These are phyloP conservation scores for Chlamydomonas asymmetrica DNA, from an alignment of 139 green algal genomes.

Conservation along the genomic window DNA sequence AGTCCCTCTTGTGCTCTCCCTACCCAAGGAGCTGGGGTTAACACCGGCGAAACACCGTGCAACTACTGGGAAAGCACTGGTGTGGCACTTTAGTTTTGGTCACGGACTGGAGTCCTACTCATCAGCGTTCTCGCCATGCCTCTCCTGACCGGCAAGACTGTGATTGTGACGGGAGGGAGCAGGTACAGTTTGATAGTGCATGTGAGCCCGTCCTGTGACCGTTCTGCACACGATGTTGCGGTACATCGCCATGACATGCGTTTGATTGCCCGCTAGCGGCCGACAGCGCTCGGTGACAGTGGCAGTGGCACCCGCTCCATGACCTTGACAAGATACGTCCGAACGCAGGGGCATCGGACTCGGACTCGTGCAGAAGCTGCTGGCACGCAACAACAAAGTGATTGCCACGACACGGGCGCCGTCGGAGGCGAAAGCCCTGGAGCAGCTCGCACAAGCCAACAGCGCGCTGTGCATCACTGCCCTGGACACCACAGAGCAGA, in stretches of 20 bases:
- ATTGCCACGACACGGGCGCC: slow-evolving; percentile 28
- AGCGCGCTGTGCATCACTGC: background rate
- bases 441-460: background rate
- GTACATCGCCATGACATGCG: background rate
- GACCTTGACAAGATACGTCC: background rate
- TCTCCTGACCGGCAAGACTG: slow-evolving; percentile 29
- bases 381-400: slow-evolving; percentile 26
- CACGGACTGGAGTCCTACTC: too few species aligned
- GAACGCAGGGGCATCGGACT: slow-evolving; percentile 31
- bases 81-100: too few species aligned
- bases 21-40: too few species aligned
- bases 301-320: background rate
- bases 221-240: background rate
- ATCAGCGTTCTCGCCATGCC: too few species aligned
- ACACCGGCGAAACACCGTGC: too few species aligned
- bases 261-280: too few species aligned
- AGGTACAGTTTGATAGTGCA: background rate
- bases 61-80: too few species aligned
- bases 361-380: slow-evolving; percentile 32
- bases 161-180: slow-evolving; percentile 32
- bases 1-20: too few species aligned
- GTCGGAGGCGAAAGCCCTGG: background rate
- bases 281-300: background rate
- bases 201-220: background rate
- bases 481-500: background rate